These are phyloP conservation scores for Boechera retrofracta DNA, from an alignment of 345 rosid genomes.

Conservation along the genomic window DNA sequence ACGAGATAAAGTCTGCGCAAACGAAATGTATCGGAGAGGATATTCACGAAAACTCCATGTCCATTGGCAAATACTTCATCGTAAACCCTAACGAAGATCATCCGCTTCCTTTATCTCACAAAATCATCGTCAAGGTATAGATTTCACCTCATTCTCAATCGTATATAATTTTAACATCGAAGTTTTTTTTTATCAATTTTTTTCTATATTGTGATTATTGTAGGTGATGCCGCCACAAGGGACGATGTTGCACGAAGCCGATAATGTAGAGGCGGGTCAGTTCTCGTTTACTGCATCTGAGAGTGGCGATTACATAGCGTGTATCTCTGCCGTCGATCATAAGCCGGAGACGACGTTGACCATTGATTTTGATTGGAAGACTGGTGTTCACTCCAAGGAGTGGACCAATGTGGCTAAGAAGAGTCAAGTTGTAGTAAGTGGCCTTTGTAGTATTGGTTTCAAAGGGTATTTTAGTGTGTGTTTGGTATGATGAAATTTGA, in stretches of 20 bases:
- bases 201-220: not conserved
- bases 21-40: constrained; percentile 86
- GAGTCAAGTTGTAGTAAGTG: constrained; percentile 66
- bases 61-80: constrained; percentile 79
- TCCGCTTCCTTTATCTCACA: constrained; percentile 71
- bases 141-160: not conserved
- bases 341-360: constrained; percentile 56
- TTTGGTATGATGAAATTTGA: not conserved
- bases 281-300: constrained; percentile 81
- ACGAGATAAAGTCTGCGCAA: constrained; percentile 68
- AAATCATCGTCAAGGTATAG: constrained; percentile 62
- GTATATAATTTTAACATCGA: too few species aligned
- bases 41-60: constrained; percentile 66
- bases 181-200: not conserved
- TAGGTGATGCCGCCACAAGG: constrained; percentile 75
- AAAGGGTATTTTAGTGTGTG: not conserved
- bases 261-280: constrained; percentile 69
- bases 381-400: constrained; percentile 77
- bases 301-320: constrained; percentile 67
- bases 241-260: constrained; percentile 55
- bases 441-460: not conserved
- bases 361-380: constrained; percentile 83
- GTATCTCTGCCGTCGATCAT: constrained; percentile 68
- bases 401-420: constrained; percentile 87
- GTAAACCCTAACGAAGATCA: constrained; percentile 72